Evolutionary conservation across 345 rosid species (phyloP).

Genomic region (Gossypium mustelinum): DNA sequence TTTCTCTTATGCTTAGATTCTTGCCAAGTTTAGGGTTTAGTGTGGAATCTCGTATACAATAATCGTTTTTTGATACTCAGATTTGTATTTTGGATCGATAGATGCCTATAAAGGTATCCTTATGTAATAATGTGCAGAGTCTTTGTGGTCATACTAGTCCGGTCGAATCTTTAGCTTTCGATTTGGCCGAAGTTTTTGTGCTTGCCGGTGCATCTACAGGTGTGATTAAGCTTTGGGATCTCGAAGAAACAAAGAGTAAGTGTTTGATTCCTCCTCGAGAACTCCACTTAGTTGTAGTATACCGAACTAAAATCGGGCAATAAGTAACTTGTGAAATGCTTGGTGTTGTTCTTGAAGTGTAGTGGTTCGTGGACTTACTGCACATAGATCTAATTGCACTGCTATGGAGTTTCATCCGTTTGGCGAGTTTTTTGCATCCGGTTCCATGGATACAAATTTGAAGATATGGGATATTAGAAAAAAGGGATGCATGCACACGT

Average conservation of each 20-base stretch:
- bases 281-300: background rate
- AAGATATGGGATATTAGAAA: slow-evolving; percentile 95
- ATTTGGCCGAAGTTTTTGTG: slow-evolving; percentile 61
- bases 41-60: background rate
- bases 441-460: slow-evolving; percentile 72
- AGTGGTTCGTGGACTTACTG: slow-evolving; percentile 98
- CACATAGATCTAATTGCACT: slow-evolving; percentile 88
- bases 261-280: slow-evolving; percentile 17
- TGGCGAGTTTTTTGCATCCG: slow-evolving; percentile 97
- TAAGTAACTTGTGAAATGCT: slow-evolving; percentile 35
- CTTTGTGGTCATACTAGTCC: slow-evolving; percentile 70
- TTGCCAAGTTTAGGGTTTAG: slow-evolving; percentile 7
- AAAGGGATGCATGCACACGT: slow-evolving; percentile 91
- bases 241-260: slow-evolving; percentile 78
- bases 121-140: slow-evolving; percentile 40
- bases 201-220: slow-evolving; percentile 71
- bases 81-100: background rate
- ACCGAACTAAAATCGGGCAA: background rate
- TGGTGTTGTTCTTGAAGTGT: slow-evolving; percentile 76
- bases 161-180: slow-evolving; percentile 60
- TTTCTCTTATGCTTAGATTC: background rate
- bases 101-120: background rate
- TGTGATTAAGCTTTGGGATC: slow-evolving; percentile 69
- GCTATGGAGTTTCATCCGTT: slow-evolving; percentile 96
- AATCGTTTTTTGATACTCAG: background rate